Percentiles rank a stretch among this genome's conserved stretches.
phyloP scores from a whole-genome alignment of 208 protist species.

The Novymonas esmeraldas region DNA sequence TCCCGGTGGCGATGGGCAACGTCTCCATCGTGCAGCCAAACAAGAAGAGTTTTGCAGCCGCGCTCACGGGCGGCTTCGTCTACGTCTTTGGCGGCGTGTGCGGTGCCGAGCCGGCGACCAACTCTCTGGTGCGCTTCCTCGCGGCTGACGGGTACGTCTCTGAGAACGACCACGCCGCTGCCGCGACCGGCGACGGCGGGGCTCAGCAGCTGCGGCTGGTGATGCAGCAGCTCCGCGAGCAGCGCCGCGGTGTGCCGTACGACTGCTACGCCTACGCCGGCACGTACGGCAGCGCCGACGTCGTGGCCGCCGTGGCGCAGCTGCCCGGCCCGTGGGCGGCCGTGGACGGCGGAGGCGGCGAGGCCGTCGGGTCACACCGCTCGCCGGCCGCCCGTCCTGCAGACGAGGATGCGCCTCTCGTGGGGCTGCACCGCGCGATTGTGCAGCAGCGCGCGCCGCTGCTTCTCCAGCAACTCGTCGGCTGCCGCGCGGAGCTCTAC shows the following conservation, averaged over 20 bases:
- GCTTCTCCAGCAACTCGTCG: conserved; percentile 52
- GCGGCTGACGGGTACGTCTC: conserved; percentile 79
- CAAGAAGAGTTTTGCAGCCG: conserved; percentile 72
- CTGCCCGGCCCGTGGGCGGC: conserved; percentile 21
- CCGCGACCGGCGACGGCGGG: conserved; percentile 33
- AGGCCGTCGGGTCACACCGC: not conserved
- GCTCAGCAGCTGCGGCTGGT: conserved; percentile 28
- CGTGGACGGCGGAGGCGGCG: not conserved
- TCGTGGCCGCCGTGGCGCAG: conserved; percentile 11
- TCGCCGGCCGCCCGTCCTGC: not conserved
- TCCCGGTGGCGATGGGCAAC: conserved; percentile 84
- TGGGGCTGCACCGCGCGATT: conserved; percentile 69
- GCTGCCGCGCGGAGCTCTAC: conserved; percentile 53
- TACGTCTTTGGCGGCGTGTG: conserved; percentile 81
- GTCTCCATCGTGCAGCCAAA: conserved; percentile 60
- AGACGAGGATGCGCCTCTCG: conserved; percentile 22
- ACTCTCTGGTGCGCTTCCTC: conserved; percentile 78
- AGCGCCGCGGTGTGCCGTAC: conserved; percentile 26
- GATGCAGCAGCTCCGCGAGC: conserved; percentile 41
- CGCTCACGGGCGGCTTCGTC: conserved; percentile 81
- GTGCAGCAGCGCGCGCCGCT: conserved; percentile 74
- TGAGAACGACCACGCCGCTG: conserved; percentile 37
- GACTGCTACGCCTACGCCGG: conserved; percentile 49
- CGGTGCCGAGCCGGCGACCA: conserved; percentile 67
- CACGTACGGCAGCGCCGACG: conserved; percentile 37